Evolutionary conservation across 140 eudicot species (phyloP).

Genomic region (Cichorium intybus): DNA sequence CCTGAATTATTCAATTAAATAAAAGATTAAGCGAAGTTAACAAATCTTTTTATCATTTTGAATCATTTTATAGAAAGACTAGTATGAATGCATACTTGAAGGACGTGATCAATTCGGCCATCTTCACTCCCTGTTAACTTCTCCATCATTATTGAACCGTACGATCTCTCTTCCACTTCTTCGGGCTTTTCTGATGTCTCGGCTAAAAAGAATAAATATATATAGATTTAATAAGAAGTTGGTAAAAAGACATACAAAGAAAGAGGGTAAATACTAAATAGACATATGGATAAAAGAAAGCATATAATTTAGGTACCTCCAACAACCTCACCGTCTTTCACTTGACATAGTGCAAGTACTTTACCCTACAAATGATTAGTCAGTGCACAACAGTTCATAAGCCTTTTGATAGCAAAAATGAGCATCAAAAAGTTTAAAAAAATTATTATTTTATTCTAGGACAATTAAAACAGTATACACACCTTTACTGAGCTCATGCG

Average conservation of each 20-base stretch:
- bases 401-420: slow-evolving; percentile 17
- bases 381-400: neutral
- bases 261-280: neutral
- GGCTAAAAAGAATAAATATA: slow-evolving; percentile 18
- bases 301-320: slow-evolving; percentile 50
- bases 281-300: neutral
- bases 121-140: slow-evolving; percentile 72
- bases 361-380: slow-evolving; percentile 50
- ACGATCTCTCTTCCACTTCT: slow-evolving; percentile 69
- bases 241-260: neutral
- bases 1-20: slow-evolving; percentile 48
- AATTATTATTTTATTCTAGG: neutral
- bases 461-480: slow-evolving; percentile 8
- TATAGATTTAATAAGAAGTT: neutral
- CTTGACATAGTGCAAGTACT: slow-evolving; percentile 72
- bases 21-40: slow-evolving; percentile 3
- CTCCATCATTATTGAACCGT: slow-evolving; percentile 88
- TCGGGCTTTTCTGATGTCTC: slow-evolving; percentile 50
- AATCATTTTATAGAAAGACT: slow-evolving; percentile 9
- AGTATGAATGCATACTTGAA: slow-evolving; percentile 55
- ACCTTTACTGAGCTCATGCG: slow-evolving; percentile 60
- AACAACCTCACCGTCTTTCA: slow-evolving; percentile 39
- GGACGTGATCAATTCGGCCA: slow-evolving; percentile 89
- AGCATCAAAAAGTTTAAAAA: too few relatives aligned
- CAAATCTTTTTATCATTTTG: slow-evolving; percentile 3